Base-by-base conservation (phyloP, 1,139 yeast genomes). In the Hyphopichia wangnamkhiaoensis region DNA sequence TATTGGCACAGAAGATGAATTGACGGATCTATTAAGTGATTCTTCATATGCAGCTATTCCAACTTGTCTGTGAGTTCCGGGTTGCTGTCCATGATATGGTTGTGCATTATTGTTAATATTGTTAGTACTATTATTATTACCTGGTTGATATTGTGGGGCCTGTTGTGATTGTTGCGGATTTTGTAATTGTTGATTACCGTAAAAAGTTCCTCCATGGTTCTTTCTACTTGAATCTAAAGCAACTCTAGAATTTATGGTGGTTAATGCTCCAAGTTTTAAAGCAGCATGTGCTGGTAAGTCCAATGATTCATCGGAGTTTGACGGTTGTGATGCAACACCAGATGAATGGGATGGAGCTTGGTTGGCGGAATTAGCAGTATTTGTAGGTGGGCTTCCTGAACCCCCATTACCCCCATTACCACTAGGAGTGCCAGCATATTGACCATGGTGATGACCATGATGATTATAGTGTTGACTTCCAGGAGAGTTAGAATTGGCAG, bases 231-330 rank as follows among this genome's bases (percentile, higher is more conserved):
- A 74, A 53, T 81, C 86, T 45, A 80, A 64, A 10, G 81, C 82
- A 17, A 77, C 80, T 37, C 87, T 61, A 10, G 78, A 76, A 49
- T 80, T 79, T 42, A 81, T 80, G 4, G 87, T 81, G 15, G 82
- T 76, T 44, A 81, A 65, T 1, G 86, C 85, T 18, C 83, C 82
- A 45, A 82, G 60, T 55, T 81, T 81, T 47, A 76, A 59, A 30
- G 74, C 72, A 7, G 58, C 49, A 41, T 68, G 70, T 28, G 72
- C 74, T 37, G 70, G 61, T 51, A 71, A 57, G 46, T 77, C 76
- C 28, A 55, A 47, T n/a, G 58, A 45, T 17, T 59, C 63, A 37
- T 59, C 63, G 19, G 52, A 43, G n/a, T 41, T 45, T 13, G 37
- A 37, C 8, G 21, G 26, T 39, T 28, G 25, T 27, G 39, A 36